Percentiles rank a stretch among this genome's conserved stretches.
Evolutionary conservation across 768 basidiomycete species (phyloP).

Genomic region (Fistulinella prunicolor): DNA sequence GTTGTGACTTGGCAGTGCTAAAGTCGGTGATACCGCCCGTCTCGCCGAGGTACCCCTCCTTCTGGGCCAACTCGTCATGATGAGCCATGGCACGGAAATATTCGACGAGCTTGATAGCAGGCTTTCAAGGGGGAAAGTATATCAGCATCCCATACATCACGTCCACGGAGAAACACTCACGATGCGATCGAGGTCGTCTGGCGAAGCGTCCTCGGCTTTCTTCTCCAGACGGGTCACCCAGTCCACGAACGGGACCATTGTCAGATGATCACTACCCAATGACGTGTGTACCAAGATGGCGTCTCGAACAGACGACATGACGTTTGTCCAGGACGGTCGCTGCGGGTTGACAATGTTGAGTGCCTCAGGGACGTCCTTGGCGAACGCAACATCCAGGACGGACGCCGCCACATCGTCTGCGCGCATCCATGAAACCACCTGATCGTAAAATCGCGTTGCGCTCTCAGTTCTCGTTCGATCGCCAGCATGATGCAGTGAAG

Average conservation of each 20-base stretch:
- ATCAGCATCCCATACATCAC: not conserved
- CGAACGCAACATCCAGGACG: slow-evolving; percentile 34
- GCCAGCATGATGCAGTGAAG: not conserved
- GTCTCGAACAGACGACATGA: slow-evolving; percentile 25
- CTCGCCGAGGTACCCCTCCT: not conserved
- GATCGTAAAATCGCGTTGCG: too few species aligned
- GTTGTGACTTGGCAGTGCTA: slow-evolving; percentile 8
- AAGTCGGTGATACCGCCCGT: slow-evolving; percentile 3
- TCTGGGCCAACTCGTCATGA: not conserved
- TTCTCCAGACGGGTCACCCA: slow-evolving; percentile 33
- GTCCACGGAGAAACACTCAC: not conserved
- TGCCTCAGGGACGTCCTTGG: slow-evolving; percentile 16
- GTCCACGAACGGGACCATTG: slow-evolving; percentile 24
- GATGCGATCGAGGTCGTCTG: slow-evolving; percentile 1
- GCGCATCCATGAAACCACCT: slow-evolving; percentile 37
- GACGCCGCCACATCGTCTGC: slow-evolving; percentile 33
- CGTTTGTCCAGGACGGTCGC: slow-evolving; percentile 27
- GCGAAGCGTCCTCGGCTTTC: slow-evolving; percentile 15
- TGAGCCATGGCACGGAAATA: slow-evolving; percentile 23
- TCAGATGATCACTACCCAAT: slow-evolving; percentile 8
- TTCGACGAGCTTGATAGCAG: slow-evolving; percentile 31
- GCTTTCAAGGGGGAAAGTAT: slow-evolving; percentile 21
- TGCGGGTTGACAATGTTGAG: slow-evolving; percentile 40
- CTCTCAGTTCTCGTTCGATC: too few species aligned
- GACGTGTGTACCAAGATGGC: slow-evolving; percentile 13